Evolutionary conservation across 2,329 filamentous ascomycete genomes (phyloP).

Genomic region (Penicillium thymicola): DNA sequence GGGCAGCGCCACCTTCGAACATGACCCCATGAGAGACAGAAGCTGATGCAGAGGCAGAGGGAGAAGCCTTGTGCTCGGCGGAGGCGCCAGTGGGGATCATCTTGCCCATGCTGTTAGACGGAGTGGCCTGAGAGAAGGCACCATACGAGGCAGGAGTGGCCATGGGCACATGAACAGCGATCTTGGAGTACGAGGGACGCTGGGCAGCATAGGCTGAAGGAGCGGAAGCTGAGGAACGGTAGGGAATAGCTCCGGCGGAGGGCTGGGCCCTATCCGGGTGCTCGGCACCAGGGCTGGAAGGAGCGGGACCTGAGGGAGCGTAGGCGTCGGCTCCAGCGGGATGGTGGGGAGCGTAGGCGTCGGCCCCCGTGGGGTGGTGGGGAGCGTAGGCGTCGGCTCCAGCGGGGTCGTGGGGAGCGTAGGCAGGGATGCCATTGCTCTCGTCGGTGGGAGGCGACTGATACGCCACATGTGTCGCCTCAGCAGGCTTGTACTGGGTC

Average conservation of each 20-base stretch:
- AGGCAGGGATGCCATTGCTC: background rate
- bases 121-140: slow-evolving; percentile 26
- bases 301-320: background rate
- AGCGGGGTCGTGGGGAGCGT: background rate
- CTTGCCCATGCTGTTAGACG: slow-evolving; percentile 19
- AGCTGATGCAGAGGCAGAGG: slow-evolving; percentile 37
- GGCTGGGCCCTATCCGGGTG: background rate
- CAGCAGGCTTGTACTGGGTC: slow-evolving; percentile 18
- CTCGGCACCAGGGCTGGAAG: background rate
- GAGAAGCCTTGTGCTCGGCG: slow-evolving; percentile 27
- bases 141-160: slow-evolving; percentile 12
- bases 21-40: slow-evolving; percentile 18
- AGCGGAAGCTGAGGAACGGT: background rate
- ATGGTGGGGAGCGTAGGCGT: background rate
- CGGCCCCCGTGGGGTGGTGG: background rate
- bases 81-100: slow-evolving; percentile 43
- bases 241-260: background rate
- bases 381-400: background rate
- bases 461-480: slow-evolving; percentile 2
- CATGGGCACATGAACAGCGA: slow-evolving; percentile 29
- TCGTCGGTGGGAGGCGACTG: background rate
- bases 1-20: slow-evolving; percentile 27
- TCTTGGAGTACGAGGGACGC: slow-evolving; percentile 21
- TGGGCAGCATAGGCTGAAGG: slow-evolving; percentile 12
- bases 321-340: background rate